Base-by-base conservation (phyloP, 306 rosid species). In the Alnus glutinosa region DNA sequence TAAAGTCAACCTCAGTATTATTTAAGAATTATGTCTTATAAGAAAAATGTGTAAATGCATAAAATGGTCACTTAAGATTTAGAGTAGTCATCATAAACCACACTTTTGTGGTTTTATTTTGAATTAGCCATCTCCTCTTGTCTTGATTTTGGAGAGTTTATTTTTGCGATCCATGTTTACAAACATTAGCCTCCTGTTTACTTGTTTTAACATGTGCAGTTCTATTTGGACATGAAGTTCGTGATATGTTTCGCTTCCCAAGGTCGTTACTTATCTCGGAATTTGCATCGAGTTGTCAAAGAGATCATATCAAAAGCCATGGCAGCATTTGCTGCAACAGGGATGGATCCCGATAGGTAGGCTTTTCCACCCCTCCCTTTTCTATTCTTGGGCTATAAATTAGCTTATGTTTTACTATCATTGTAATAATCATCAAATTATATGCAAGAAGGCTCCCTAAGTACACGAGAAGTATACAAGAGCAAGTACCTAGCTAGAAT, bases 141-240 rank as follows among this genome's bases (percentile, higher is more conserved):
- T 73, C 77, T 52, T n/a, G 10, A 13, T 36, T 51, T 73, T 78
- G 59, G 47, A 28, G 57, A 69, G 44, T 23, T 18, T 28, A 67
- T 4, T 76, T 12, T 32, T 34, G 18, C 59, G 55, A 13, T 68
- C 32, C 28, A 42, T 4, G 42, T 32, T 10, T 71, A 16, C 14
- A 36, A 36, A 28, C 47, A 59, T 59, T 59, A 42, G 75, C 76
- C 64, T 2, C 74, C n/a, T 75, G 34, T 76, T 68, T 47, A 72
- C 78, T 51, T 71, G 13, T 81, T 73, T 15, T 80, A 59, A 67
- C 15, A 75, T 74, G 67, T 87, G 96, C 99, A 96, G 99, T 93
- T 96, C 82, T 96, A 93, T 83, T 85, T 96, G 88, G 99, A 96
- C 79, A 96, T 96, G 99, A 96, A 91, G 90, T 96, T 96, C n/a